Evolutionary conservation across 2,329 filamentous ascomycete genomes (phyloP).

Genomic region (Aspergillus ochraceus): DNA sequence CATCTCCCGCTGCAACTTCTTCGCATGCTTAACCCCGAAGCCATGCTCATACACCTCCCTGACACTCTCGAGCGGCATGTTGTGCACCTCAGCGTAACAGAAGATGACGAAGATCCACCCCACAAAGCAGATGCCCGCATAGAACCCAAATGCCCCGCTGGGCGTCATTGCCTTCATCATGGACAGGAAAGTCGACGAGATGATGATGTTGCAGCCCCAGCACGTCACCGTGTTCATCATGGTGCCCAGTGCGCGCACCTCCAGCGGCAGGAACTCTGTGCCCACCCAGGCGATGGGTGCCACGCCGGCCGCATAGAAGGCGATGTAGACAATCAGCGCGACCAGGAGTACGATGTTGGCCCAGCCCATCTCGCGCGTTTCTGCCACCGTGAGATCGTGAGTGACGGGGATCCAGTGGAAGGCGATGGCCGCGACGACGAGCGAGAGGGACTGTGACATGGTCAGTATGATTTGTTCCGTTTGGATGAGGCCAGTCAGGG

Average conservation of each 20-base stretch:
- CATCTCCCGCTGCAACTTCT: conserved; percentile 2
- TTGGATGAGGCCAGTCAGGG: neutral
- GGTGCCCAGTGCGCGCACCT: conserved; percentile 51
- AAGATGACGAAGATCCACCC: conserved; percentile 41
- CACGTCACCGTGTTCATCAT: conserved; percentile 51
- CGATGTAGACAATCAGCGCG: conserved; percentile 48
- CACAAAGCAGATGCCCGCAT: conserved; percentile 50
- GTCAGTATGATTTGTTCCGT: neutral
- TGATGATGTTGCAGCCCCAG: conserved; percentile 52
- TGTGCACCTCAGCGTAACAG: conserved; percentile 27
- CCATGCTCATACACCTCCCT: conserved; percentile 54
- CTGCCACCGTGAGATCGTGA: conserved; percentile 33
- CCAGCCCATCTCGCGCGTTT: conserved; percentile 20
- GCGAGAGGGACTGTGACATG: conserved; percentile 33
- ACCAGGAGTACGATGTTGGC: conserved; percentile 42
- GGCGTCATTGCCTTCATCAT: conserved; percentile 54
- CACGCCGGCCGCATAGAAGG: conserved; percentile 49
- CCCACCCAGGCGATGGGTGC: conserved; percentile 53
- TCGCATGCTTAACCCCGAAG: conserved; percentile 36
- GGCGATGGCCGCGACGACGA: conserved; percentile 46
- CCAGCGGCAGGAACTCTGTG: conserved; percentile 51
- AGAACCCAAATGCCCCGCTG: conserved; percentile 54
- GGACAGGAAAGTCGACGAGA: conserved; percentile 52
- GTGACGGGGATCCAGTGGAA: conserved; percentile 53
- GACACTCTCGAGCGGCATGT: conserved; percentile 22